Evolutionary conservation across 2,329 filamentous ascomycete genomes (phyloP), one percentile per base, ranked within the genome.

Genomic region (Phoma sp.): DNA sequence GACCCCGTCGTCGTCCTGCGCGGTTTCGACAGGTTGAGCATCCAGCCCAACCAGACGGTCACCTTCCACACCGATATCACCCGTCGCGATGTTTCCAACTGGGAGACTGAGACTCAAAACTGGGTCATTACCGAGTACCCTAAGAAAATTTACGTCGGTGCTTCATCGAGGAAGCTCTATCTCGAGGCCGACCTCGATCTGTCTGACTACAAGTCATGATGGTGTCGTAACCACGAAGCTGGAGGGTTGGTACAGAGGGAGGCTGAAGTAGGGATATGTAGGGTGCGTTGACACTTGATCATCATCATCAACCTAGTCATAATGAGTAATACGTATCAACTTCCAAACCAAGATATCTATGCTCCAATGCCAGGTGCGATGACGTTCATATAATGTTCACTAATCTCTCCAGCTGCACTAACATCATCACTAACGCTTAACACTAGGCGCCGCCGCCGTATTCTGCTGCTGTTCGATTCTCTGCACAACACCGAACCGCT

Each of bases 31-130:
- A 85, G 91, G 41, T 75, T 96, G 55, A 82, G 81, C 44, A 87
- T 97, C 60, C 80, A 84, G 4, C 83, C 91, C 0, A 91, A 91
- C n/a, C 74, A 85, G 74, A 85, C 82, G 46, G 81, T 79, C 3
- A 84, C 81, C 2, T 96, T 95, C 79, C 81, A 75, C 0, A 87
- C 85, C 0, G 83, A 87, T 15, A 76, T 97, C 51, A 92, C 87
- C 6, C 84, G 93, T 35, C 86, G 92, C 52, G 94, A 97, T 70
- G 64, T 97, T 51, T 92, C 88, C 72, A 95, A 92, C 78, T 97
- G 94, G 93, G 91, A 96, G 64, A 79, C 84, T 0, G 81, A 71
- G 1, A 73, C 78, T n/a, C 93, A 97, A 81, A 88, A 97, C 80
- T 98, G 94, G 93, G 84, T 92, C 40, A 79, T 88, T 49, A 80